Conservation (phyloP, 768 basidiomycete species). For the Leccinum variicolor region DNA sequence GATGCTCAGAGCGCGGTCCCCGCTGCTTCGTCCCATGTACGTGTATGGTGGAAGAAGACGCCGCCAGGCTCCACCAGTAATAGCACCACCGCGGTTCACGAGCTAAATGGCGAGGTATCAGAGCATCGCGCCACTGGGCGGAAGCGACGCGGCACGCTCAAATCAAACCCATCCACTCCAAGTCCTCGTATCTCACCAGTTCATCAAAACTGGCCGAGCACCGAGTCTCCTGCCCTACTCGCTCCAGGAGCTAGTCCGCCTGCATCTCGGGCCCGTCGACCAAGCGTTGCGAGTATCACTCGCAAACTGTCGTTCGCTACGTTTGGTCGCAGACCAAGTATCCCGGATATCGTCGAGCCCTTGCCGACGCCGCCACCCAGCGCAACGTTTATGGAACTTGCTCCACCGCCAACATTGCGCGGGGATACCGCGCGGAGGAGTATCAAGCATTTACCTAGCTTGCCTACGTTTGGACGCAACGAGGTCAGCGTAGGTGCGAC, state of each 20-base stretch:
- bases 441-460: constrained; percentile 26
- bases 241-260: constrained; percentile 9
- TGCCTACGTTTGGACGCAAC: constrained; percentile 14
- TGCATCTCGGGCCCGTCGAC: constrained; percentile 13
- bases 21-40: constrained; percentile 16
- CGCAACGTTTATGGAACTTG: constrained; percentile 11
- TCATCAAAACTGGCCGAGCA: constrained; percentile 21
- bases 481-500: not conserved
- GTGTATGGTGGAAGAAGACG: constrained; percentile 32
- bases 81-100: constrained; percentile 11
- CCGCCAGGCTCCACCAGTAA: constrained; percentile 9
- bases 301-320: constrained; percentile 32
- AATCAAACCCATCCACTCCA: constrained; percentile 17
- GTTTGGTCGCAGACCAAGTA: constrained; percentile 25
- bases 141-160: not conserved
- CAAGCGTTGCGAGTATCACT: constrained; percentile 30
- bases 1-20: constrained; percentile 6
- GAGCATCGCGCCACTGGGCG: constrained; percentile 5
- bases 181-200: constrained; percentile 16
- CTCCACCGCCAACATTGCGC: constrained; percentile 15
- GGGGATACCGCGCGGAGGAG: constrained; percentile 3
- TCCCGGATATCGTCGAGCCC: constrained; percentile 19
- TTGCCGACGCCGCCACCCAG: constrained; percentile 18
- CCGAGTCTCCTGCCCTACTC: constrained; percentile 14
- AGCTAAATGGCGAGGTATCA: constrained; percentile 1